Conservation (phyloP, 805 yeast genomes). For the Ogataea siamensis region DNA sequence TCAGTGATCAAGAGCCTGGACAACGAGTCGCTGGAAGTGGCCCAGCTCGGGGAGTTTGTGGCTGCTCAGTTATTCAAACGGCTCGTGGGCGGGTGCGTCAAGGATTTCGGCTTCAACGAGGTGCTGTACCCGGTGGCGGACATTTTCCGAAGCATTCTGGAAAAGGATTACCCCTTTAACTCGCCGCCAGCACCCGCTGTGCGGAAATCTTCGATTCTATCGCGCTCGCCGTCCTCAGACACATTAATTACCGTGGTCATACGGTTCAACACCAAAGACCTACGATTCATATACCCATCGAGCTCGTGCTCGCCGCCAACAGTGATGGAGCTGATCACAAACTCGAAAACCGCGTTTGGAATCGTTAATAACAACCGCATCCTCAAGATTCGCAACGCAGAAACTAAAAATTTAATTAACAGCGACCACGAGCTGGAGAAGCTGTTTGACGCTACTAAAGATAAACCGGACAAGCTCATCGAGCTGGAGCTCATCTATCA, state of each 20-base stretch:
- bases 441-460: constrained; percentile 33
- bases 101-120: constrained; percentile 77
- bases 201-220: constrained; percentile 9
- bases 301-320: constrained; percentile 78
- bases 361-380: constrained; percentile 39
- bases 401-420: constrained; percentile 34
- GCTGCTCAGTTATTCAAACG: constrained; percentile 56
- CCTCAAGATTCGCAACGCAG: constrained; percentile 36
- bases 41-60: constrained; percentile 45
- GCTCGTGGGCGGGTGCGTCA: constrained; percentile 65
- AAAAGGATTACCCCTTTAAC: constrained; percentile 64
- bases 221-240: constrained; percentile 20
- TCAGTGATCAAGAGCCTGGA: constrained; percentile 49
- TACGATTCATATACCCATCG: constrained; percentile 66
- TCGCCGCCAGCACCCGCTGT: constrained; percentile 1
- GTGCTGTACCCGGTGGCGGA: constrained; percentile 66
- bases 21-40: constrained; percentile 33
- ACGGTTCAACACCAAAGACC: constrained; percentile 49
- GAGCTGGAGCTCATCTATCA: constrained; percentile 40
- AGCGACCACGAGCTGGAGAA: constrained; percentile 48
- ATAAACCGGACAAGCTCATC: constrained; percentile 32
- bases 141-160: constrained; percentile 57
- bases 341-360: constrained; percentile 72
- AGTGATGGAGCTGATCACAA: constrained; percentile 69
- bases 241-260: constrained; percentile 39